phyloP scores from a whole-genome alignment of 2,329 filamentous ascomycete species.

The Sclerotinia sclerotiorum region DNA sequence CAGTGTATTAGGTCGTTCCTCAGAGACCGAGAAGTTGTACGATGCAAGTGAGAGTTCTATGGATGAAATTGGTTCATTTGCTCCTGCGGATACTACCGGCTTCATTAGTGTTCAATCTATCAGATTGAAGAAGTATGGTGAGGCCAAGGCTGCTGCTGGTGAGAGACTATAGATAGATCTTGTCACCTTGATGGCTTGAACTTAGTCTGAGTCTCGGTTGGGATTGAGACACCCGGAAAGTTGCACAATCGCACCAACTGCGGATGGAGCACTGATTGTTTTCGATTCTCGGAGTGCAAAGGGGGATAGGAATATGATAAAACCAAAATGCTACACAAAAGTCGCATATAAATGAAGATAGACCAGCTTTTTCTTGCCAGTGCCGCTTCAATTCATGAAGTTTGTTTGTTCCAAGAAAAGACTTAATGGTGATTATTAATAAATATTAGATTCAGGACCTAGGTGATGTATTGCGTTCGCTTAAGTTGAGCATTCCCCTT shows the following conservation, averaged over 20 bases:
- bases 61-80: conserved; percentile 70
- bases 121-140: conserved; percentile 61
- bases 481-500: background rate
- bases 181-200: background rate
- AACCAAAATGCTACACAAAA: conserved; percentile 14
- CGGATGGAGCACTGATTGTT: background rate
- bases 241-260: conserved; percentile 7
- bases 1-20: conserved; percentile 58
- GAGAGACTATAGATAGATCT: conserved; percentile 58
- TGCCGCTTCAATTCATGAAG: conserved; percentile 6
- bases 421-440: conserved; percentile 16
- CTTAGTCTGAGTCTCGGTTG: conserved; percentile 8
- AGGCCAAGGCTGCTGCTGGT: conserved; percentile 75
- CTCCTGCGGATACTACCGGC: conserved; percentile 62
- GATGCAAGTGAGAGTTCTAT: conserved; percentile 64
- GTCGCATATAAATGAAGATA: conserved; percentile 10
- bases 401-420: conserved; percentile 8
- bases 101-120: conserved; percentile 67
- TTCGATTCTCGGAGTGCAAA: conserved; percentile 1
- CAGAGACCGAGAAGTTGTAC: conserved; percentile 69
- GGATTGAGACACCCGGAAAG: background rate
- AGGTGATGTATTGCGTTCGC: background rate
- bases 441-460: background rate
- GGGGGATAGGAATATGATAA: background rate
- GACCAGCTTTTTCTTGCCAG: conserved; percentile 16